Evolutionary conservation across 331 rosid species (phyloP).

Genomic region (Acacia pycnantha): DNA sequence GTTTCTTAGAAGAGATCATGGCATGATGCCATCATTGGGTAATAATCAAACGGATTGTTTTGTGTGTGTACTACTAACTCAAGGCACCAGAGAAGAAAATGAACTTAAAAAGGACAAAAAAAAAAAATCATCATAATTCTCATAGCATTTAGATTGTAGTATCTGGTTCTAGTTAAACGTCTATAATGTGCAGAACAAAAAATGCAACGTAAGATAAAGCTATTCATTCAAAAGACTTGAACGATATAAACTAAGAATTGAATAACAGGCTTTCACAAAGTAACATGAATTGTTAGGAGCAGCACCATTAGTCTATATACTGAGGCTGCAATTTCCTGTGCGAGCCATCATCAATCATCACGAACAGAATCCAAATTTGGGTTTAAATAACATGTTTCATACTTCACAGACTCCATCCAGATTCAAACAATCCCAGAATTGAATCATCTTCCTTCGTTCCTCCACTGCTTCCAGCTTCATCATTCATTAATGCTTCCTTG

Average conservation of each 20-base stretch:
- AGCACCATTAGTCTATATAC: background rate
- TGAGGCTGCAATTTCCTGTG: background rate
- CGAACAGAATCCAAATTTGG: background rate
- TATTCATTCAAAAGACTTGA: background rate
- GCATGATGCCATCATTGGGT: too few relatives aligned
- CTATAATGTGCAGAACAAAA: background rate
- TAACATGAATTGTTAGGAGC: background rate
- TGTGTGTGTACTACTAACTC: too few relatives aligned
- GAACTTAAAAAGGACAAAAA: too few relatives aligned
- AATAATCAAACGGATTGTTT: too few relatives aligned
- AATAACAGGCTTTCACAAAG: background rate
- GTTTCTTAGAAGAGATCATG: constrained; percentile 22
- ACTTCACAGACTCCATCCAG: constrained; percentile 47
- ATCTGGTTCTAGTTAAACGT: background rate
- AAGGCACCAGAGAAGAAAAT: too few relatives aligned
- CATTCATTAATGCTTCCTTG: constrained; percentile 41
- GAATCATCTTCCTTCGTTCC: constrained; percentile 33
- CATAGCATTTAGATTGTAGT: background rate
- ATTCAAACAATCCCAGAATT: constrained; percentile 58
- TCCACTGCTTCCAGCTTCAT: constrained; percentile 20
- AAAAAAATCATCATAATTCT: background rate
- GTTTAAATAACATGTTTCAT: constrained; percentile 29
- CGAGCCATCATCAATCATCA: background rate
- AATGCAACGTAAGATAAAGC: background rate
- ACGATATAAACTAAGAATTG: background rate